These are phyloP conservation scores for Myxozyma neotropica DNA, from an alignment of 805 yeast species.

Conservation along the genomic window DNA sequence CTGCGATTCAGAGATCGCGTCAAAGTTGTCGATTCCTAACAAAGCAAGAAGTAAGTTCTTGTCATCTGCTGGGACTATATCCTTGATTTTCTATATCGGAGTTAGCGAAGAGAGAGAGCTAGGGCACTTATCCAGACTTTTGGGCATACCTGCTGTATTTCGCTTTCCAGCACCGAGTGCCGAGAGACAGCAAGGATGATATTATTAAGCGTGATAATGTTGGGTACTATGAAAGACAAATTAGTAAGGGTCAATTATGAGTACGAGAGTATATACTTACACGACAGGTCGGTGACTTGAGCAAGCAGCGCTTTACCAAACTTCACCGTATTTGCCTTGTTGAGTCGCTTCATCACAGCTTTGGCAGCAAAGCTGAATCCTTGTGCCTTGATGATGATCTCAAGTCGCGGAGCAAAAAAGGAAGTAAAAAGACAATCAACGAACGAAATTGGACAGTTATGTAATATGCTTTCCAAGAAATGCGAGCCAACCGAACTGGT, in stretches of 20 bases:
- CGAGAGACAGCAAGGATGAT: conserved; percentile 8
- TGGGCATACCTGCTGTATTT: conserved; percentile 2
- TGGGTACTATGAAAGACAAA: conserved; percentile 8
- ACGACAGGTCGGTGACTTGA: conserved; percentile 12
- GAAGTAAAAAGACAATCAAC: conserved; percentile 68
- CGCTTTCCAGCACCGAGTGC: conserved; percentile 2
- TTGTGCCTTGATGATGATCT: conserved; percentile 74
- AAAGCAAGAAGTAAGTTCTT: conserved; percentile 14
- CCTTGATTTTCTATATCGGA: conserved; percentile 4
- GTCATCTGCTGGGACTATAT: not conserved
- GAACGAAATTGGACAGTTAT: conserved; percentile 64
- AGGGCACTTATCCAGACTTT: not conserved
- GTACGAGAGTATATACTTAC: conserved; percentile 9
- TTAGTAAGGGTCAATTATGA: not conserved
- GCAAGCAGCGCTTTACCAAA: conserved; percentile 10
- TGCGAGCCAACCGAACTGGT: conserved; percentile 93
- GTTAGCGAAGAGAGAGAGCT: not conserved
- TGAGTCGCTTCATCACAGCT: conserved; percentile 57
- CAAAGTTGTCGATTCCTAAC: conserved; percentile 6
- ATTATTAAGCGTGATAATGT: conserved; percentile 11
- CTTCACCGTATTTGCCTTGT: not conserved
- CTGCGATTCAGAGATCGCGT: conserved; percentile 13
- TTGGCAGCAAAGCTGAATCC: conserved; percentile 83
- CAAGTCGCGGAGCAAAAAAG: conserved; percentile 74
- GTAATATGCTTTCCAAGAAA: conserved; percentile 74